Conservation (phyloP, 2,329 filamentous ascomycete genomes). For the Aspergillus tamarii region DNA sequence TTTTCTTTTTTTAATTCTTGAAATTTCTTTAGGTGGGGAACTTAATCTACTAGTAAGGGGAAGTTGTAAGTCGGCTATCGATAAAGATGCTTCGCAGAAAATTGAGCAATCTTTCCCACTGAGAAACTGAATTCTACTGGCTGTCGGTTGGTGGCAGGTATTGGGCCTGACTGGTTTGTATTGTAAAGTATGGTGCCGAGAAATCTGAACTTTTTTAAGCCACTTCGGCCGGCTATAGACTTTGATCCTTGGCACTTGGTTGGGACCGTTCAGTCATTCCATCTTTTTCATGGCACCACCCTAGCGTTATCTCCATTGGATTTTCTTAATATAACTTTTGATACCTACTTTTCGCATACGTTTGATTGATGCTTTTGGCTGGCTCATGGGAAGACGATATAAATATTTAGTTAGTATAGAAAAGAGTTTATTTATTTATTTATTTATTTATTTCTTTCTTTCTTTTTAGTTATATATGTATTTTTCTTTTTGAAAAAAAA, state of each 20-base stretch:
- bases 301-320: not conserved
- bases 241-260: not conserved
- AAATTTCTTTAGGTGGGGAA: constrained; percentile 2
- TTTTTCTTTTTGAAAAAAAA: too few relatives aligned
- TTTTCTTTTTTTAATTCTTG: not conserved
- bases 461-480: too few relatives aligned
- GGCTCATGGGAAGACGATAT: not conserved
- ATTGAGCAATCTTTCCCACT: not conserved
- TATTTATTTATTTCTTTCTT: too few relatives aligned
- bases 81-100: not conserved
- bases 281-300: constrained; percentile 3
- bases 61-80: not conserved
- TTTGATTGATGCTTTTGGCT: not conserved
- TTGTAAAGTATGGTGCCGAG: not conserved
- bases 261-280: not conserved
- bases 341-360: not conserved
- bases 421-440: not conserved
- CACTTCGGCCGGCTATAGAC: not conserved
- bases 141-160: not conserved
- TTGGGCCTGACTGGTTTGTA: not conserved
- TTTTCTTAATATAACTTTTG: not conserved
- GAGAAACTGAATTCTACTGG: not conserved
- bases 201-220: constrained; percentile 1
- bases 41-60: constrained; percentile 5
- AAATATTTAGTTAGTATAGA: not conserved